Base-by-base conservation (phyloP, 306 rosid species). In the Senna tora region DNA sequence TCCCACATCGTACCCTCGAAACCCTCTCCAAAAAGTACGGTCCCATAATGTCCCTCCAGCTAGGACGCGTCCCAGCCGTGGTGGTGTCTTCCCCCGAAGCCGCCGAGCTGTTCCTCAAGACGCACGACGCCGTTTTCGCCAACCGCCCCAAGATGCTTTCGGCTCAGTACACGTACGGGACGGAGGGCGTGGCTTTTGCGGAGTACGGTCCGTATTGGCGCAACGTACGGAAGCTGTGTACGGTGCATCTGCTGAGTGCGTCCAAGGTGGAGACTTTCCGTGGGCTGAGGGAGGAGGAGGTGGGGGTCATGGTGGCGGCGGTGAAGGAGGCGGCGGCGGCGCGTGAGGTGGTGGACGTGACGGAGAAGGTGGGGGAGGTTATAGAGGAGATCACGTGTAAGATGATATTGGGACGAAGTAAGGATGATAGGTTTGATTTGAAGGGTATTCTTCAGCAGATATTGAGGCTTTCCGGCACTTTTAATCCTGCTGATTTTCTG, bases 81-180 rank as follows among this genome's bases (percentile, higher is more conserved):
- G 80, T 75, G 17, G 21, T 83, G 9, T 73, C 86, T 0, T 75
- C 89, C 56, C 68, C 86, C 0, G 33, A 20, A 32, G 80, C 87
- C 1, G 89, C 87, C 0, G 72, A 87, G 59, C 74, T 52, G 0
- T 80, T 84, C 71, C 89, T 87, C 38, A 84, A 75, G 72, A 82
- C 87, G 2, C 75, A 84, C 16, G 87, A 84, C 72, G 2, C 50
- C 0, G 56, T 46, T 5, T 78, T 72, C 1, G 69, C 78, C 0
- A 56, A 7, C 47, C 19, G 81, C 7, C 81, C 81, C 0, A 63
- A 13, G 14, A 0, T 32, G 1, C 43, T 70, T 36, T 41, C 75
- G 13, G 14, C 69, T 16, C 16, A 73, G 25, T 39, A 67, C 67
- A 4, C 41, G 1, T 73, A 68, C 15, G 71, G 77, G n/a, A 0